Base-by-base conservation (phyloP, 2,329 filamentous ascomycete species). In the Byssoonygena ceratinophila region DNA sequence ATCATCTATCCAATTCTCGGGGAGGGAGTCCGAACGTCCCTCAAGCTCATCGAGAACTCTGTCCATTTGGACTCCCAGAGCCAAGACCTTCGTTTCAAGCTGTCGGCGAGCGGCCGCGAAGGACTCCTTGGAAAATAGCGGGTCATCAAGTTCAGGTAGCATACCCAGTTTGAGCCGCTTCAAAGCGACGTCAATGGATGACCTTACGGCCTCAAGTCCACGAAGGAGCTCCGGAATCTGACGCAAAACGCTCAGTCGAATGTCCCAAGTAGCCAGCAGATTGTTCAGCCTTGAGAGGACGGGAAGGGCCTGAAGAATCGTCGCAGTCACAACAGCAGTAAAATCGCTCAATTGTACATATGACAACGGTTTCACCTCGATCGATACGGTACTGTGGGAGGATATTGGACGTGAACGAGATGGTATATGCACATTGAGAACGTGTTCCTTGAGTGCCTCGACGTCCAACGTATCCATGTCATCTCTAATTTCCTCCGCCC, bases 241-340 rank as follows among this genome's bases (percentile, higher is more conserved):
- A 47, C 81, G 80, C 36, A 96, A 72, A 4, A 96, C 83, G 1
- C 79, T 71, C 12, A 97, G 71, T 18, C 92, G 83, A 37, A 85
- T 76, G 23, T 77, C 82, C 92, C 92, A 98, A 1, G 77, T 77
- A 52, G 82, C 79, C 46, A 97, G 73, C n/a, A 94, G 69, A 7
- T 78, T 77, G 51, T 81, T 82, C 20, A 98, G 70, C 51, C 78
- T 82, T 8, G 87, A 84, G 39, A 96, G 71, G 54, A 85, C 83
- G 1, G 92, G 92, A 18, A 98, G 75, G 2, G 88, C 82, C 63
- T 92, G 87, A n/a, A 98, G 71, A 16, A 95, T 85, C 31, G 91
- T 94, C 25, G 90, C 87, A 1, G 92, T 96, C 53, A 97, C 79
- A 44, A 97, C 78, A 22, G 91, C 87, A 7, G 88, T 90, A 61